These are phyloP conservation scores for Polymyxa betae DNA, from an alignment of 208 protist genomes.

Conservation along the genomic window DNA sequence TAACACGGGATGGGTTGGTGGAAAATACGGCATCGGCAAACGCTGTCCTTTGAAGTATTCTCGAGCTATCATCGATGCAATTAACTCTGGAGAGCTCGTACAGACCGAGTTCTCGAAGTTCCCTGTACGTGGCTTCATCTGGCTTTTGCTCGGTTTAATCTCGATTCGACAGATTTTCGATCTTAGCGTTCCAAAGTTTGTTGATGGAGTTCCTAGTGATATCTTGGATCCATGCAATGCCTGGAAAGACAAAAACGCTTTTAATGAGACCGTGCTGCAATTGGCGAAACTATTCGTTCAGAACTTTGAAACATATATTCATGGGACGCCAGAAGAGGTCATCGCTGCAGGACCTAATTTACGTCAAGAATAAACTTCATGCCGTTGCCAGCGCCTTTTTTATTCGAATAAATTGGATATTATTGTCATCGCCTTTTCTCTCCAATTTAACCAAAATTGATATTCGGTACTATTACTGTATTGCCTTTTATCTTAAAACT, in stretches of 20 bases:
- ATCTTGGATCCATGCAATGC: slow-evolving; percentile 85
- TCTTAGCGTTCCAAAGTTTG: slow-evolving; percentile 81
- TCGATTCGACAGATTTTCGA: slow-evolving; percentile 81
- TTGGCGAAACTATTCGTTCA: slow-evolving; percentile 85
- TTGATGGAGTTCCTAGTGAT: slow-evolving; percentile 78
- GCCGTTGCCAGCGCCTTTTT: too few relatives aligned
- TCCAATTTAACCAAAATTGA: too few relatives aligned
- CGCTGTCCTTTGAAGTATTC: slow-evolving; percentile 88
- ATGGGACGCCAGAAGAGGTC: background rate
- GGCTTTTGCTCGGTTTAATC: background rate
- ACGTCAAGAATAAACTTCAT: too few relatives aligned
- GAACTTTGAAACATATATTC: slow-evolving; percentile 86
- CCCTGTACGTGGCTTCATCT: background rate
- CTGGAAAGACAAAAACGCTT: slow-evolving; percentile 83
- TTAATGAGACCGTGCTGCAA: slow-evolving; percentile 79
- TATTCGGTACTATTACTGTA: too few relatives aligned
- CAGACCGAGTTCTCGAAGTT: slow-evolving; percentile 64
- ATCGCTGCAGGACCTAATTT: background rate
- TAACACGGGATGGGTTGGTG: slow-evolving; percentile 90
- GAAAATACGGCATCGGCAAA: slow-evolving; percentile 76
- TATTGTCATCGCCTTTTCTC: too few relatives aligned
- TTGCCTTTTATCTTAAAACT: too few relatives aligned
- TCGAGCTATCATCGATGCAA: slow-evolving; percentile 90
- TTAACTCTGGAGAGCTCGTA: slow-evolving; percentile 87
- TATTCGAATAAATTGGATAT: too few relatives aligned